phyloP scores from a whole-genome alignment of 1,284 basidiomycete genomes.

The Entoloma clypeatum region DNA sequence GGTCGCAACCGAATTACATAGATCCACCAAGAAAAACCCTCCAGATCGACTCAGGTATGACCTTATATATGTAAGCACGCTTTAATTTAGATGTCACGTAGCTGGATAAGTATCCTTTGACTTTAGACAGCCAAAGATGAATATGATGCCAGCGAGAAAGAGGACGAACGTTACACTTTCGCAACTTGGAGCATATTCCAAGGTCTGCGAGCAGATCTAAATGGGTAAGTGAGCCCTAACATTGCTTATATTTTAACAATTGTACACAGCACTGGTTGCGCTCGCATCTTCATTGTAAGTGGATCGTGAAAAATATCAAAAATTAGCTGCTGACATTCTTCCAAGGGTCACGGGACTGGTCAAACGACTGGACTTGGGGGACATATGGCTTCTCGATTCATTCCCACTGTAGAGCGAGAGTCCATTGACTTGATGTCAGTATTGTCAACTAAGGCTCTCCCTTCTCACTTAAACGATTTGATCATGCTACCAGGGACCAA shows the following conservation, averaged over 20 bases:
- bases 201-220: conserved; percentile 79
- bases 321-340: conserved; percentile 10
- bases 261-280: conserved; percentile 51
- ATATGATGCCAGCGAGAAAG: conserved; percentile 72
- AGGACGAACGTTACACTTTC: conserved; percentile 57
- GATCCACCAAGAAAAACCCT: conserved; percentile 95
- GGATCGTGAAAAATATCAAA: background rate
- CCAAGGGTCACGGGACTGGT: conserved; percentile 73
- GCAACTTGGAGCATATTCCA: conserved; percentile 80
- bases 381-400: conserved; percentile 89
- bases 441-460: background rate
- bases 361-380: conserved; percentile 95
- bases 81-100: background rate
- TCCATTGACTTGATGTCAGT: conserved; percentile 84
- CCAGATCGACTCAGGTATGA: conserved; percentile 77
- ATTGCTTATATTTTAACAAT: conserved; percentile 13
- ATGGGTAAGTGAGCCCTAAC: conserved; percentile 48
- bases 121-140: conserved; percentile 82
- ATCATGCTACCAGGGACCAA: conserved; percentile 51
- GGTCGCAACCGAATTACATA: conserved; percentile 75
- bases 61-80: conserved; percentile 74
- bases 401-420: conserved; percentile 96
- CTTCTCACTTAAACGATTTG: conserved; percentile 15
- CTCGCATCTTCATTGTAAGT: conserved; percentile 75
- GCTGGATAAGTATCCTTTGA: background rate